A percentile compares a stretch with the other conserved stretches of the same genome.
phyloP scores from a whole-genome alignment of 177 flowering plant genomes.

The Tripterygium wilfordii region DNA sequence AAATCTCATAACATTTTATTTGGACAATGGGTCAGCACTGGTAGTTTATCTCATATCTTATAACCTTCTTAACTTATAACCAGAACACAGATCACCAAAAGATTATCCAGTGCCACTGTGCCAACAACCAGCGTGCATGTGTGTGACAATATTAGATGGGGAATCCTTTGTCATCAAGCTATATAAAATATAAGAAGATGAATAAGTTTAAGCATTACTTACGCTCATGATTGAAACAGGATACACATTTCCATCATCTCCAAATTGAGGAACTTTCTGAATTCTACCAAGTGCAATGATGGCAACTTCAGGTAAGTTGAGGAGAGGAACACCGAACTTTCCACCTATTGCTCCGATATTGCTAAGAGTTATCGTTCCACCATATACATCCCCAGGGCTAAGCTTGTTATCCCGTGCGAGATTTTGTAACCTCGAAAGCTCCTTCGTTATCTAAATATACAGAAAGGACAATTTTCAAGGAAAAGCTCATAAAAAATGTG shows the following conservation, averaged over 20 bases:
- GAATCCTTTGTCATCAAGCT: no score
- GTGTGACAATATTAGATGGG: no score
- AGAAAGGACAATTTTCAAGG: background rate
- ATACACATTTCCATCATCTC: constrained; percentile 63
- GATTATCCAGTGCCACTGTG: no score
- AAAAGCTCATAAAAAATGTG: no score
- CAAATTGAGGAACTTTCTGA: constrained; percentile 63
- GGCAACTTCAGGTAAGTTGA: constrained; percentile 89
- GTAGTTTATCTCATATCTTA: no score
- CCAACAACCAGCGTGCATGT: no score
- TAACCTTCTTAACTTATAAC: background rate
- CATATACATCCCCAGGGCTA: constrained; percentile 63
- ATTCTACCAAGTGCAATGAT: constrained; percentile 90
- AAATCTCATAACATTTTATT: no score
- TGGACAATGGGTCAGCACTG: no score
- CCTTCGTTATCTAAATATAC: constrained; percentile 66
- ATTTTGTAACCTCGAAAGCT: constrained; percentile 68
- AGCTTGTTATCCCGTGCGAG: constrained; percentile 76
- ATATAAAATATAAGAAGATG: no score
- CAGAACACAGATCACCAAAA: background rate
- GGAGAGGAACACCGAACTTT: constrained; percentile 76
- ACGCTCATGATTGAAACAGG: constrained; percentile 80
- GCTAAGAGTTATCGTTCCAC: constrained; percentile 90
- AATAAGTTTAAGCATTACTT: no score
- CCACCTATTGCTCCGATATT: constrained; percentile 98